A percentile compares a stretch with the other conserved stretches of the same genome.
phyloP scores from a whole-genome alignment of 2,329 filamentous ascomycete genomes.

The Cadophora gregata region DNA sequence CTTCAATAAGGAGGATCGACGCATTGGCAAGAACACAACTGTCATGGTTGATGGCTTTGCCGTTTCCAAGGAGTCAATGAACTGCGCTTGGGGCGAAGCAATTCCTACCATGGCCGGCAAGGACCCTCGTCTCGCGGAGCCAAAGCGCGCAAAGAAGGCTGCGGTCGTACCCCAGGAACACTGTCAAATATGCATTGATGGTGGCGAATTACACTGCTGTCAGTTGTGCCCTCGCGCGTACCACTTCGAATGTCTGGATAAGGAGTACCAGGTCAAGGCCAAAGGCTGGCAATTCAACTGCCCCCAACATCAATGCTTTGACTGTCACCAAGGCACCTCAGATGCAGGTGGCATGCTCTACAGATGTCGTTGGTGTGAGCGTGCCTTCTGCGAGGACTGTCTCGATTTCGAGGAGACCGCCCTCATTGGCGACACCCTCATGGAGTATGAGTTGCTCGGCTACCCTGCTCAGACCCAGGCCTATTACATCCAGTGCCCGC shows the following conservation, averaged over 20 bases:
- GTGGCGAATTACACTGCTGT: constrained; percentile 55
- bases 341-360: constrained; percentile 51
- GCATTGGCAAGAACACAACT: constrained; percentile 61
- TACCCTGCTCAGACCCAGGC: constrained; percentile 51
- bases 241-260: constrained; percentile 56
- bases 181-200: constrained; percentile 58
- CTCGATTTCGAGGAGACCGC: constrained; percentile 57
- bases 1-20: constrained; percentile 52
- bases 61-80: constrained; percentile 61
- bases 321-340: constrained; percentile 57
- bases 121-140: constrained; percentile 56
- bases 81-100: constrained; percentile 60
- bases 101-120: constrained; percentile 62
- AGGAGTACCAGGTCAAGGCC: constrained; percentile 49
- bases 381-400: constrained; percentile 64
- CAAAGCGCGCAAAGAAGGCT: constrained; percentile 54
- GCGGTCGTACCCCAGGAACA: constrained; percentile 54
- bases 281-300: constrained; percentile 57
- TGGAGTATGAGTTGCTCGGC: constrained; percentile 57
- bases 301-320: constrained; percentile 59
- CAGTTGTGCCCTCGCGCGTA: constrained; percentile 60
- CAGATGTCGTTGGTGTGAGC: constrained; percentile 60
- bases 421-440: constrained; percentile 57
- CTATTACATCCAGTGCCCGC: constrained; percentile 58
- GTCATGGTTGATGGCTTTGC: constrained; percentile 61